Percentiles rank a stretch among this genome's conserved stretches.
Evolutionary conservation across 1,284 basidiomycete genomes (phyloP).

Genomic region (Xerocomus minutiporus): DNA sequence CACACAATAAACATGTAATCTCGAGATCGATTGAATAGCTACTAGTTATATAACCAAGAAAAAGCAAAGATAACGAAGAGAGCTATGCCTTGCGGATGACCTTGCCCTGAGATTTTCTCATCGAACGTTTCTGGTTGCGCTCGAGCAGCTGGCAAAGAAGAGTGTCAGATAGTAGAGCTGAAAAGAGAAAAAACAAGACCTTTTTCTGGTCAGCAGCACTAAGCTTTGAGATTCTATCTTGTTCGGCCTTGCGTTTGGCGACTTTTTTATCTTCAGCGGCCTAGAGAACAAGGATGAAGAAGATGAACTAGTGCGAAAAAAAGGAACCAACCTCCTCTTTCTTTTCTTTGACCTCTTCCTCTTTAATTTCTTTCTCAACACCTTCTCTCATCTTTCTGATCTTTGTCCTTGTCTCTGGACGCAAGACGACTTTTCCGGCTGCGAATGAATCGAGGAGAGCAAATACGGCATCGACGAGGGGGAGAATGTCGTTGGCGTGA

Average conservation of each 20-base stretch:
- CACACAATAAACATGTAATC: constrained; percentile 15
- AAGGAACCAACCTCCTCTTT: constrained; percentile 56
- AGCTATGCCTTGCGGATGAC: constrained; percentile 34
- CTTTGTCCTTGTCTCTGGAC: constrained; percentile 78
- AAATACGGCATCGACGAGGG: constrained; percentile 66
- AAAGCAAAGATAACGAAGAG: neutral
- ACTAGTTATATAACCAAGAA: constrained; percentile 1
- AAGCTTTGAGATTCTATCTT: constrained; percentile 66
- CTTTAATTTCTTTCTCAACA: constrained; percentile 60
- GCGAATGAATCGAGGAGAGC: constrained; percentile 67
- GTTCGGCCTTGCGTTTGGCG: constrained; percentile 70
- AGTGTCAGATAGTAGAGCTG: neutral
- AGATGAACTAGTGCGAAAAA: neutral
- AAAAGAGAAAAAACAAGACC: constrained; percentile 34
- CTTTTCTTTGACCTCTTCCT: constrained; percentile 65
- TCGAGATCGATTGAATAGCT: constrained; percentile 8
- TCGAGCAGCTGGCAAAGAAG: constrained; percentile 51
- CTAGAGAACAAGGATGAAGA: constrained; percentile 25
- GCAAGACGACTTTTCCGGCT: constrained; percentile 48
- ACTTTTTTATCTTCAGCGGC: constrained; percentile 63
- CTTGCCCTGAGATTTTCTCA: constrained; percentile 69
- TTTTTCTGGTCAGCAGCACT: constrained; percentile 82
- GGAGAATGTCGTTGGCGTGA: constrained; percentile 44
- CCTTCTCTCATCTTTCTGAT: constrained; percentile 69
- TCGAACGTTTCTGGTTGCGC: constrained; percentile 65